A percentile compares a stretch with the other conserved stretches of the same genome.
phyloP scores from a whole-genome alignment of 2,329 filamentous ascomycete genomes.

The Macrophomina pseudophaseolina region DNA sequence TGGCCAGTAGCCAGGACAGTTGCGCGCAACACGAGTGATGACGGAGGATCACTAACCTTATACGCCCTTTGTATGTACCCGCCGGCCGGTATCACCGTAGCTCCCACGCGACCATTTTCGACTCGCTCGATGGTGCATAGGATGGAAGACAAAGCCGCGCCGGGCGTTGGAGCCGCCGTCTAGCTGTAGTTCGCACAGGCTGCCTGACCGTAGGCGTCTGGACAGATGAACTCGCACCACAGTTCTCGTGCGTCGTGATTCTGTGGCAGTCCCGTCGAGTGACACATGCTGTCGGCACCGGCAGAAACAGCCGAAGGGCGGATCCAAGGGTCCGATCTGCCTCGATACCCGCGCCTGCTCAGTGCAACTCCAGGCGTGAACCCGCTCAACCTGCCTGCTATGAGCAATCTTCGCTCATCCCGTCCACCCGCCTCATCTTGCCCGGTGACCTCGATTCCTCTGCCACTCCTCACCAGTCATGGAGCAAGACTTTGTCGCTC shows the following conservation, averaged over 20 bases:
- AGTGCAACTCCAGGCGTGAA: slow-evolving; percentile 1
- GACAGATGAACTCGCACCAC: too few species aligned
- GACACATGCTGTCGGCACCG: background rate
- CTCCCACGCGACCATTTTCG: background rate
- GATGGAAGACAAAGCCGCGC: too few species aligned
- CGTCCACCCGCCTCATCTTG: background rate
- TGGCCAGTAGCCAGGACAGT: background rate
- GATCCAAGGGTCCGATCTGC: slow-evolving; percentile 1
- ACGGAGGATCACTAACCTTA: slow-evolving; percentile 17
- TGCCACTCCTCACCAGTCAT: background rate
- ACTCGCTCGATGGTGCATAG: too few species aligned
- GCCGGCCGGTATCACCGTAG: background rate
- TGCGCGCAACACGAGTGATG: background rate
- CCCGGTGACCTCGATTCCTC: background rate
- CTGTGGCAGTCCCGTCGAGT: too few species aligned
- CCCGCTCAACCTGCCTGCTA: background rate
- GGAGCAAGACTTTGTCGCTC: slow-evolving; percentile 16
- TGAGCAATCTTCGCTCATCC: background rate
- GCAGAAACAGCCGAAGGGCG: slow-evolving; percentile 1
- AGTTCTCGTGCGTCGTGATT: too few species aligned
- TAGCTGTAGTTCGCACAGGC: too few species aligned
- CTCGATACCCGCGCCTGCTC: background rate
- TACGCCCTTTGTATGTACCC: background rate
- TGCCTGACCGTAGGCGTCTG: too few species aligned
- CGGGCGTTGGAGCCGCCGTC: too few species aligned